Evolutionary conservation across 2,329 filamentous ascomycete genomes (phyloP).

Genomic region (Hymenoscyphus fructigenus): DNA sequence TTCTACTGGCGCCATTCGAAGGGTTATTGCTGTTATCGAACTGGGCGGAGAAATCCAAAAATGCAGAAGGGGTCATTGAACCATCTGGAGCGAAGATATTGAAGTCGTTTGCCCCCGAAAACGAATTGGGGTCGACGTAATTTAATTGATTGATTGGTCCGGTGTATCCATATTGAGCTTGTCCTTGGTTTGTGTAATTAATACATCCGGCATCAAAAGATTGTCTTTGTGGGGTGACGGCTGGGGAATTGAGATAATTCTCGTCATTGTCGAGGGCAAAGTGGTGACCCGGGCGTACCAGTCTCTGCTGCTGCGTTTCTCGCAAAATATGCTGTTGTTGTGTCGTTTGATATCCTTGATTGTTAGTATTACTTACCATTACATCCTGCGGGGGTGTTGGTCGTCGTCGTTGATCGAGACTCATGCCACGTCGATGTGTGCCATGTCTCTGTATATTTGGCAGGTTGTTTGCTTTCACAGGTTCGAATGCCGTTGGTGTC

Average conservation of each 20-base stretch:
- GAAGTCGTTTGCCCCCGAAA: slow-evolving; percentile 33
- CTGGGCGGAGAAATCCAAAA: slow-evolving; percentile 34
- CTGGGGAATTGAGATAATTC: slow-evolving; percentile 57
- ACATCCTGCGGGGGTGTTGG: slow-evolving; percentile 44
- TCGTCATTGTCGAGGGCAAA: slow-evolving; percentile 43
- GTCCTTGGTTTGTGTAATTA: slow-evolving; percentile 32
- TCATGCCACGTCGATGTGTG: slow-evolving; percentile 79
- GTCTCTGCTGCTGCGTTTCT: slow-evolving; percentile 87
- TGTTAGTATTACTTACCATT: slow-evolving; percentile 57
- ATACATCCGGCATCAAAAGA: slow-evolving; percentile 50
- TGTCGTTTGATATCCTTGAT: slow-evolving; percentile 51
- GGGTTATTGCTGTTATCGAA: slow-evolving; percentile 28
- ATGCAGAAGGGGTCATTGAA: slow-evolving; percentile 33
- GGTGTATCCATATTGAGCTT: slow-evolving; percentile 34
- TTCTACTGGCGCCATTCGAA: slow-evolving; percentile 31
- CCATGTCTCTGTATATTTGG: slow-evolving; percentile 55
- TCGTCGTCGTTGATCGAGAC: slow-evolving; percentile 71
- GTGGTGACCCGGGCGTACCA: slow-evolving; percentile 70
- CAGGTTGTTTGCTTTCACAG: slow-evolving; percentile 67
- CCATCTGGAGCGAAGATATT: slow-evolving; percentile 31
- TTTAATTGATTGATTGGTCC: slow-evolving; percentile 46
- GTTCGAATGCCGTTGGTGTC: slow-evolving; percentile 75
- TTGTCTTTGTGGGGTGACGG: slow-evolving; percentile 54
- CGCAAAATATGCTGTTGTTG: slow-evolving; percentile 78
- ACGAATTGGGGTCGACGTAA: slow-evolving; percentile 38